Conservation (phyloP, 2,329 filamentous ascomycete species). For the Leptoxyphium fumago region DNA sequence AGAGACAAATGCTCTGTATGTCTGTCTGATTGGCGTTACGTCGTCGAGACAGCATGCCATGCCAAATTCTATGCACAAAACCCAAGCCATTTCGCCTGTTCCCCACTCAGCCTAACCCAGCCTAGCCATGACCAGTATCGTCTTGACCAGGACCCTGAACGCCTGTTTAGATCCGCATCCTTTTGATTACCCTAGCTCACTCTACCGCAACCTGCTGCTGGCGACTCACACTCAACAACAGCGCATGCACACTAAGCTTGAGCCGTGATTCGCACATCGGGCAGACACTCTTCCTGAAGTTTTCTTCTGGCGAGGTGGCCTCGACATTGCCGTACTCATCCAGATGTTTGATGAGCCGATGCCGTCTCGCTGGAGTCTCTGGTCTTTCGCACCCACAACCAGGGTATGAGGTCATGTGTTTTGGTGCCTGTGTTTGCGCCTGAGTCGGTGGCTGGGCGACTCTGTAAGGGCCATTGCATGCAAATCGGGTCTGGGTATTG, state of each 20-base stretch:
- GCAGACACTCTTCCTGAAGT: neutral
- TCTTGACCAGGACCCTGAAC: no score
- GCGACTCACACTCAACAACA: neutral
- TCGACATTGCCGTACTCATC: neutral
- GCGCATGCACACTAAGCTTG: neutral
- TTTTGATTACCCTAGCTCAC: neutral
- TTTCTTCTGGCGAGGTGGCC: neutral
- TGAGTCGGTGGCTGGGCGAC: no score
- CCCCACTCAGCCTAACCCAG: no score
- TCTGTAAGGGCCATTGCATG: no score
- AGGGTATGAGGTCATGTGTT: neutral
- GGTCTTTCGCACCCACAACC: neutral
- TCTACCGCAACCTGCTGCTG: neutral
- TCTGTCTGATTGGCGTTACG: no score
- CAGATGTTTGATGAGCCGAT: neutral
- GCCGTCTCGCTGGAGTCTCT: neutral
- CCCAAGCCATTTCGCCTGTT: no score
- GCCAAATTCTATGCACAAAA: no score
- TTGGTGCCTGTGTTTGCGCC: neutral
- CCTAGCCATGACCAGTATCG: no score
- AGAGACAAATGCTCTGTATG: no score
- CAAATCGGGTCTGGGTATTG: no score
- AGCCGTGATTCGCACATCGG: neutral
- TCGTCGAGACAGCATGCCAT: no score
- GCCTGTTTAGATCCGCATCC: no score